phyloP scores from a whole-genome alignment of 257 asterid genomes.

The Nemophila menziesii region DNA sequence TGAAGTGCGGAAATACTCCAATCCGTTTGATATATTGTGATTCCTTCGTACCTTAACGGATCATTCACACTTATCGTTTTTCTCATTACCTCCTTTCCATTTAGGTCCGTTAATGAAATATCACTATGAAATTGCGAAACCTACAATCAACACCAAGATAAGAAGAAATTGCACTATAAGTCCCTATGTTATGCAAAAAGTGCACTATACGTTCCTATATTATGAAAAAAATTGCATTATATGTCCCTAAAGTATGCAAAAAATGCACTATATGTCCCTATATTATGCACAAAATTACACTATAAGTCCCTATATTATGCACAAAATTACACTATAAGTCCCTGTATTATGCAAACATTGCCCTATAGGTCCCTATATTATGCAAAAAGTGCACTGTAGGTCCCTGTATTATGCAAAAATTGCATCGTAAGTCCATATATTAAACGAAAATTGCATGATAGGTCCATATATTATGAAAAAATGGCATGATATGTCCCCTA shows the following conservation, averaged over 20 bases:
- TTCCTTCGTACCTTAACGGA: constrained; percentile 76
- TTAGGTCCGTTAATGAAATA: constrained; percentile 63
- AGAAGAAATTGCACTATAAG: constrained; percentile 16
- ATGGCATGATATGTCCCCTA: neutral
- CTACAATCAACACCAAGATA: constrained; percentile 20
- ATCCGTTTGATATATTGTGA: constrained; percentile 50
- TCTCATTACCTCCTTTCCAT: constrained; percentile 80
- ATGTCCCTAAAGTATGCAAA: too few relatives aligned
- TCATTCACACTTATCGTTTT: constrained; percentile 80
- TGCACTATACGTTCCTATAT: too few relatives aligned
- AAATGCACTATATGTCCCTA: neutral
- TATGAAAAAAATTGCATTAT: too few relatives aligned
- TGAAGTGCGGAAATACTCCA: constrained; percentile 79
- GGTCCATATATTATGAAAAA: constrained; percentile 36
- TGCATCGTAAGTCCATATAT: too few relatives aligned
- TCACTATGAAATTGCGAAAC: constrained; percentile 81
- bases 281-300: neutral
- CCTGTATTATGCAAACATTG: too few relatives aligned
- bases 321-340: too few relatives aligned
- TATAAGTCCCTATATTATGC: too few relatives aligned
- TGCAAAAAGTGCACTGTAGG: constrained; percentile 20
- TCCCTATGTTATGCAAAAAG: too few relatives aligned
- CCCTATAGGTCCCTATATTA: too few relatives aligned
- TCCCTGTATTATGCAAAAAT: too few relatives aligned
- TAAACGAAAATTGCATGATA: too few relatives aligned